Evolutionary conservation across 805 yeast species (phyloP), one percentile per base, ranked within the genome.

Genomic region (Candida nemodendra): DNA sequence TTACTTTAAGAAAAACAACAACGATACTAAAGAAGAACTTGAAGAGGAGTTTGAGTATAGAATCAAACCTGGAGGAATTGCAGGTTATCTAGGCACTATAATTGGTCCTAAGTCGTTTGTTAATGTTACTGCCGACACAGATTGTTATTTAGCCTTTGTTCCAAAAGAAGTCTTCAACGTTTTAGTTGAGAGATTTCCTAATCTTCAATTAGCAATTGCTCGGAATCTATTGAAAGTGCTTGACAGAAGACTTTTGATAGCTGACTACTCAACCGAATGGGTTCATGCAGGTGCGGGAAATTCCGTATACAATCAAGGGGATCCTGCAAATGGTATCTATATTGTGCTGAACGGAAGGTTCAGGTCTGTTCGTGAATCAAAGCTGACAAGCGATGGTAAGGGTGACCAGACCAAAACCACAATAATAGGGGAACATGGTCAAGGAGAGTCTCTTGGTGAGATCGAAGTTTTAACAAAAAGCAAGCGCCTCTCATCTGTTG

Each of bases 201-300:
- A 78, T 60, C 69, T 91, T 8, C 84, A 85, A 48, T 65, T 91
- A 26, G 78, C 88, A 2, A 74, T 89, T 31, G 96, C 98, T 0
- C 79, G 79, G 42, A 73, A 79, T 7, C 65, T 91, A 45, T 79
- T 84, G 30, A 69, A 69, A n/a, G 69, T 84, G 2, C 61, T 93
- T 27, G 81, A 90, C 19, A 66, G 74, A 19, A 76, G 84, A 38
- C 68, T 91, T 26, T 61, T 84, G 26, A 77, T 83, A 39, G 76
- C 93, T 28, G 98, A 91, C 55, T 87, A 85, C 61, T 96, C 97
- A 0, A 65, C 93, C 35, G 99, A 93, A 59, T 91, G 98, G 98
- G 79, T 90, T 27, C 96, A 88, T 42, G 69, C 85, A 9, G 79
- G 79, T n/a, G 91, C 97, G 2, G 96, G 97, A 0, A 81, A 82